Percentiles rank a stretch among this genome's conserved stretches.
Evolutionary conservation across 164 flowering plant species (phyloP).

Genomic region (Echeveria elegans): DNA sequence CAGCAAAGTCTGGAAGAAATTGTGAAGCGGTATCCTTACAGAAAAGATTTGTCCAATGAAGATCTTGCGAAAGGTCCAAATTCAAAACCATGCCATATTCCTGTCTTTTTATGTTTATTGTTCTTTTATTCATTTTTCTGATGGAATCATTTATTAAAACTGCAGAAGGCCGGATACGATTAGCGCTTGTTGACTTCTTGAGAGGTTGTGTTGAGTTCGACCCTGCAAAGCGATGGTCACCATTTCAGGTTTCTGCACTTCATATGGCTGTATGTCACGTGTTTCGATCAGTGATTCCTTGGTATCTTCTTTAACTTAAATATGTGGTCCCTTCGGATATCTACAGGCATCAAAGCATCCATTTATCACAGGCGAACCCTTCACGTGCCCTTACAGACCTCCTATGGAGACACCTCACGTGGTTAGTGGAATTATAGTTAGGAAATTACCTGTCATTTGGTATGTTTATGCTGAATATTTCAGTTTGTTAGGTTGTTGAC

Average conservation of each 20-base stretch:
- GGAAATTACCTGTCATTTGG: neutral
- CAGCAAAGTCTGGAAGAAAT: slow-evolving; percentile 80
- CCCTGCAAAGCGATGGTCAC: slow-evolving; percentile 98
- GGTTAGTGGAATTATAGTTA: slow-evolving; percentile 35
- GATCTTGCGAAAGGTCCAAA: slow-evolving; percentile 65
- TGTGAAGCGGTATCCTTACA: slow-evolving; percentile 70
- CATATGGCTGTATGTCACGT: neutral
- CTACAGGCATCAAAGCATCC: slow-evolving; percentile 93
- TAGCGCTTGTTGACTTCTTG: slow-evolving; percentile 86
- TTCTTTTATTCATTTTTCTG: neutral
- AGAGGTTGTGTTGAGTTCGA: slow-evolving; percentile 96
- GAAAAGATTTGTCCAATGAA: slow-evolving; percentile 55
- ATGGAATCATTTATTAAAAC: slow-evolving; percentile 5
- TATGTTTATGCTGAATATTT: neutral
- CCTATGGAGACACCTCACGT: slow-evolving; percentile 68
- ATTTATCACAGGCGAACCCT: slow-evolving; percentile 92
- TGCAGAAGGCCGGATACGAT: slow-evolving; percentile 67
- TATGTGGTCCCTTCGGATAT: slow-evolving; percentile 7
- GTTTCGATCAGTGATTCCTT: neutral
- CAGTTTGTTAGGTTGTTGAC: neutral
- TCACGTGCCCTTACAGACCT: slow-evolving; percentile 74
- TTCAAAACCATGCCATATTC: neutral
- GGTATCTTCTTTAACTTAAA: neutral
- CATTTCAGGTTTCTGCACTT: slow-evolving; percentile 60
- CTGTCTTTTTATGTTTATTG: slow-evolving; percentile 4